Evolutionary conservation across 2,329 filamentous ascomycete genomes (phyloP).

Genomic region (Penicillium sp.): DNA sequence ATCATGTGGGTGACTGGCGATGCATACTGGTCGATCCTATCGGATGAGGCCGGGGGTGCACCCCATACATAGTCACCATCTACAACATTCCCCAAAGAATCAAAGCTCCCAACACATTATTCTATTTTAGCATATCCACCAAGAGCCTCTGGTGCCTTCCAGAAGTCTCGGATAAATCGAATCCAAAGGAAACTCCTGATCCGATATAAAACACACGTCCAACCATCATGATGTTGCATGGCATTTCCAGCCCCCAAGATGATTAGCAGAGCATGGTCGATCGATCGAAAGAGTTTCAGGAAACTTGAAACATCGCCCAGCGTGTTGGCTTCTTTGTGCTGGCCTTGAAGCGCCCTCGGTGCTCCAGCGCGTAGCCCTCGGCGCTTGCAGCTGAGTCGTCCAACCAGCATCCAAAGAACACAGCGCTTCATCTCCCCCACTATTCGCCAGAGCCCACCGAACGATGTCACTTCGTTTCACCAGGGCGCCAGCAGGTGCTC

Average conservation of each 20-base stretch:
- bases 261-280: not conserved
- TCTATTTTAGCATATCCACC: too few relatives aligned
- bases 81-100: not conserved
- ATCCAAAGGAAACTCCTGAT: not conserved
- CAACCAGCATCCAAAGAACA: constrained; percentile 10
- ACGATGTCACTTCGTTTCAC: constrained; percentile 32
- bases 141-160: not conserved
- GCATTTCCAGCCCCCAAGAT: not conserved
- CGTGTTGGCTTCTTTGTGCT: constrained; percentile 1
- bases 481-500: constrained; percentile 31
- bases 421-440: constrained; percentile 10
- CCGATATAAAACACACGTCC: not conserved
- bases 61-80: not conserved
- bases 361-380: constrained; percentile 26
- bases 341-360: constrained; percentile 23
- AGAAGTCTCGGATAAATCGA: not conserved
- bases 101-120: too few relatives aligned
- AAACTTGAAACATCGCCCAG: constrained; percentile 14
- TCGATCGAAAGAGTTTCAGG: not conserved
- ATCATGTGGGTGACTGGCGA: not conserved
- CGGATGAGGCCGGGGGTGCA: not conserved
- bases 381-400: constrained; percentile 12
- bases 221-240: not conserved
- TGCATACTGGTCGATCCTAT: not conserved
- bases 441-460: constrained; percentile 10